phyloP scores from a whole-genome alignment of 1,139 yeast genomes.

The Kodamaea ohmeri region DNA sequence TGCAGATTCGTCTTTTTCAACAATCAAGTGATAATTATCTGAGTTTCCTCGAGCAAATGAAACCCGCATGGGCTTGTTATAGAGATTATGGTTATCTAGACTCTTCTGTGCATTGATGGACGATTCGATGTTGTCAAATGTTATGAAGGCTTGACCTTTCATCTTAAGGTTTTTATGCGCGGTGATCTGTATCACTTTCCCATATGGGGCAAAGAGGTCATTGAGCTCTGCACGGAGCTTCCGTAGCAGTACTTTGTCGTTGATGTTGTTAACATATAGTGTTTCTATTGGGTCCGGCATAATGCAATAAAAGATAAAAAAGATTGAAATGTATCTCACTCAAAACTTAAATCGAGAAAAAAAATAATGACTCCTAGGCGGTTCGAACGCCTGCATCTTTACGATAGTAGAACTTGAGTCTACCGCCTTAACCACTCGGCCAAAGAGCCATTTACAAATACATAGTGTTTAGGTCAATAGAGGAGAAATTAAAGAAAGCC shows the following conservation, averaged over 20 bases:
- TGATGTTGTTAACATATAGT: conserved; percentile 64
- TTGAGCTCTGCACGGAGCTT: conserved; percentile 47
- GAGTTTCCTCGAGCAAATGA: conserved; percentile 46
- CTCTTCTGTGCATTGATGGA: conserved; percentile 51
- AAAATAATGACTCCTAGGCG: conserved; percentile 10
- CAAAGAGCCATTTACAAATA: conserved; percentile 7
- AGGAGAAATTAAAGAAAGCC: too few species aligned
- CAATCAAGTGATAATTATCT: conserved; percentile 30
- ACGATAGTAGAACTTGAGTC: conserved; percentile 9
- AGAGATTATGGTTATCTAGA: conserved; percentile 44
- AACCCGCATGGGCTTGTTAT: conserved; percentile 53
- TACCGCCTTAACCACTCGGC: conserved; percentile 9
- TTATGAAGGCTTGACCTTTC: conserved; percentile 87
- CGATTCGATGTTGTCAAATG: conserved; percentile 44
- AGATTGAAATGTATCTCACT: neutral
- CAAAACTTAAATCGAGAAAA: too few species aligned
- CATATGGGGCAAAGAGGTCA: conserved; percentile 44
- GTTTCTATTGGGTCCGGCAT: conserved; percentile 28
- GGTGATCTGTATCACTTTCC: conserved; percentile 51
- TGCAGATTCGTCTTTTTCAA: conserved; percentile 16
- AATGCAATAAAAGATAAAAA: neutral
- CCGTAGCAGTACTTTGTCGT: conserved; percentile 61
- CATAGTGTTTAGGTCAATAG: too few species aligned
- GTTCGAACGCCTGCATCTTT: conserved; percentile 8
- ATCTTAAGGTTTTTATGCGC: conserved; percentile 62